Base-by-base conservation (phyloP, 139 green algal species). In the Zygnema circumcarinatum region DNA sequence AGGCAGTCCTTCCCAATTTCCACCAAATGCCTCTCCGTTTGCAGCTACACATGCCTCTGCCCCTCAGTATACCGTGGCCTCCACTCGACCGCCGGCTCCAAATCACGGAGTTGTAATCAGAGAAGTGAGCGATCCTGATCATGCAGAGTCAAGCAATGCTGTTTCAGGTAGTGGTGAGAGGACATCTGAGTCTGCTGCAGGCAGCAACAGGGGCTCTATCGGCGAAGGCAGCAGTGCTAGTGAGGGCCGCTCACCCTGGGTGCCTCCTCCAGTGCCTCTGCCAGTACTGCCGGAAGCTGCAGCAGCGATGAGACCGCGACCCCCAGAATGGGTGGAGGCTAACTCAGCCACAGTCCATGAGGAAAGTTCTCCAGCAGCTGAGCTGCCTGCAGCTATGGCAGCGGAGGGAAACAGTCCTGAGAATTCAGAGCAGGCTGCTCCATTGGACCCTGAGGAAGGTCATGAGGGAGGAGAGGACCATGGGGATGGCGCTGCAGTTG, bases 231-330 rank as follows among this genome's bases (percentile, higher is more conserved):
- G 29, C 54, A 29, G 25, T 72, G 25, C 25, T 25, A 29, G 25
- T 72, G 25, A 72, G 25, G 54, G 54, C 25, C 54, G 29, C 29
- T 72, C 54, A 33, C 29, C 54, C 7, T 78, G 69, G 69, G 69
- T 78, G 7, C 69, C 69, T 39, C 69, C 69, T 52, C 69, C 69
- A 16, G 36, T 78, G 7, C 69, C 69, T 52, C 35, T 41, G 3
- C 35, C 69, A 11, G 69, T 41, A n/a, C 11, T 78, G 69, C 69
- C 69, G 3, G 69, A 39, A 52, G 69, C 69, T 78, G 69, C 36
- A 7, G 69, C 69, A n/a, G 69, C 69, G 35, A 78, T 78, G 3
- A 3, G 69, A 39, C 69, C 3, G 11, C 69, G 16, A 39, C 69
- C 69, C 16, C 11, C 69, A 39, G 35, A 78, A 39, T 38, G 16